phyloP scores from a whole-genome alignment of 306 rosid genomes.

The Morella rubra region DNA sequence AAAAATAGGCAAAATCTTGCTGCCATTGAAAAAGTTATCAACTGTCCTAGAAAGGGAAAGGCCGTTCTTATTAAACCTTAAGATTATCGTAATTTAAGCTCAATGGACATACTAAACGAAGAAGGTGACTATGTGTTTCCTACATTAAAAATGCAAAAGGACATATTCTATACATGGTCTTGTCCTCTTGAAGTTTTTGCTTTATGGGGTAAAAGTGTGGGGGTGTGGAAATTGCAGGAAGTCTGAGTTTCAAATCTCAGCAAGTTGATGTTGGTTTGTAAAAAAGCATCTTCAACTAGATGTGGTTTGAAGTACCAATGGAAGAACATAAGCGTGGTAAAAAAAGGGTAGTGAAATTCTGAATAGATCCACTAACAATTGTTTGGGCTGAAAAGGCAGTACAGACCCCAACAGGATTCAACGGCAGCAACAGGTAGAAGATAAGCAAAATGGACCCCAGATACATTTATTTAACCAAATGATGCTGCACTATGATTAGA shows the following conservation, averaged over 20 bases:
- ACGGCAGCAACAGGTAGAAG: slow-evolving; percentile 34
- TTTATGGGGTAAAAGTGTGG: too few species aligned
- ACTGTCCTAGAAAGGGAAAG: too few species aligned
- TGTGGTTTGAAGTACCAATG: too few species aligned
- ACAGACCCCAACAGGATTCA: slow-evolving; percentile 23
- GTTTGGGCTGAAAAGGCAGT: background rate
- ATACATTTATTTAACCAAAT: slow-evolving; percentile 4
- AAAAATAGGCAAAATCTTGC: background rate
- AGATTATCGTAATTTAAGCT: background rate
- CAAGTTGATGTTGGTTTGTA: background rate
- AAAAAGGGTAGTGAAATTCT: slow-evolving; percentile 22
- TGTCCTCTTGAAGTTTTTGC: too few species aligned
- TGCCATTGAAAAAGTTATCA: too few species aligned
- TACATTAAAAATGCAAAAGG: too few species aligned
- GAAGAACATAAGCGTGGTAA: too few species aligned
- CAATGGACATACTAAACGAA: background rate
- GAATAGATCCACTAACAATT: slow-evolving; percentile 33
- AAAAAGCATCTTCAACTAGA: too few species aligned
- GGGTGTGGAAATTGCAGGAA: too few species aligned
- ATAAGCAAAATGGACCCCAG: slow-evolving; percentile 41
- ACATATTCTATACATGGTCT: too few species aligned
- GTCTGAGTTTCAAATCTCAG: background rate
- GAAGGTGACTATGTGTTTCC: background rate
- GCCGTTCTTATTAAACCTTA: background rate
- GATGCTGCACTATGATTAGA: slow-evolving; percentile 35